Base-by-base conservation (phyloP, 768 basidiomycete species). In the Boletus tomentosulus region DNA sequence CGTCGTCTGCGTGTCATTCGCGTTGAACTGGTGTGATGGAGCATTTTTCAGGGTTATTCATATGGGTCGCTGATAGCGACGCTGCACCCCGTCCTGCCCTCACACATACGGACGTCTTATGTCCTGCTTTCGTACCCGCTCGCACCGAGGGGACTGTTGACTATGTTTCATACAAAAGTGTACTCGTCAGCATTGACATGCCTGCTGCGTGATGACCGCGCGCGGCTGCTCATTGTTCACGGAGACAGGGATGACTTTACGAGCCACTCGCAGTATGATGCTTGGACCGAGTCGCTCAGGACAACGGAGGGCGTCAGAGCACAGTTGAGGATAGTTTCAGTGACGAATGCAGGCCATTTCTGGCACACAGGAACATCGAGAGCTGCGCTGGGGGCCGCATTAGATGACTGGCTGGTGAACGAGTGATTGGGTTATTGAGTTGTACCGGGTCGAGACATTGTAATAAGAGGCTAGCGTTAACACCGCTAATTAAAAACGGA, bases 171-270 rank as follows among this genome's bases (percentile, higher is more conserved):
- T 49, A 71, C 82, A 4, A 69, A 70, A 9, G 74, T 72, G 12
- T 91, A 92, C 60, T 72, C 73, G 13, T 65, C 68, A 2, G 76
- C 76, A 16, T 71, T 92, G 46, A 68, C 75, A 28, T 66, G 71
- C 10, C 76, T 91, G 34, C 55, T 87, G 30, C 66, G 62, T 28
- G 67, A 83, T 34, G 67, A 70, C 6, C 60, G 65, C 1, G 76
- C 78, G 2, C 78, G 79, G 51, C 71, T 91, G 31, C 74, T 93
- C 34, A 57, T 90, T 22, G 57, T 90, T 6, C 83, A 80, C 54
- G 91, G 90, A 0, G 82, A 86, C 57, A 59, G 58, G 15, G 90
- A 92, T 61, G 81, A 90, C 43, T 92, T 91, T 61, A 90, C 89
- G 3, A 68, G 78, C 2, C 67, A 64, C 1, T 69, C 69, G 13